A percentile compares a stretch with the other conserved stretches of the same genome.
These are phyloP conservation scores for Acacia crassicarpa DNA, from an alignment of 306 rosid species.

Conservation along the genomic window DNA sequence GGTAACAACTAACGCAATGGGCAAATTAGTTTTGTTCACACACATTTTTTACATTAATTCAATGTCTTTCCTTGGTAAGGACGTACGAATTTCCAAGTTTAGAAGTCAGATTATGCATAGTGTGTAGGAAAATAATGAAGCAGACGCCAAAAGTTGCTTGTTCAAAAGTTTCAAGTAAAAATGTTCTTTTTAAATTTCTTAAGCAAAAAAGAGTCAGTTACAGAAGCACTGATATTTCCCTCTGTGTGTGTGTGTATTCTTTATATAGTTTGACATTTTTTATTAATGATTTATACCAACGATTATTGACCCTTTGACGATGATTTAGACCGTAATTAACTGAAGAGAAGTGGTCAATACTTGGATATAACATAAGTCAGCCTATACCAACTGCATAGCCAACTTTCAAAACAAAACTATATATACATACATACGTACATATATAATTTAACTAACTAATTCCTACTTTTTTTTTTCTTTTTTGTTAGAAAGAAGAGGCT, in stretches of 20 bases:
- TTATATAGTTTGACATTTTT: background rate
- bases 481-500: too few relatives aligned
- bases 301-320: background rate
- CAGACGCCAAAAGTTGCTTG: background rate
- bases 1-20: background rate
- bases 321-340: background rate
- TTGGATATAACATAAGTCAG: background rate
- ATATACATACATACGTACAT: too few relatives aligned
- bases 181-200: background rate
- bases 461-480: too few relatives aligned
- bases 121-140: background rate
- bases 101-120: background rate
- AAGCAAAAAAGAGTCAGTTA: conserved; percentile 33
- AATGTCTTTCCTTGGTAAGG: background rate
- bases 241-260: background rate
- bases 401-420: background rate
- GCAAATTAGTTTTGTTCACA: background rate
- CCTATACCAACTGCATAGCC: background rate
- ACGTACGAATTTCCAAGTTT: background rate
- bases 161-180: conserved; percentile 5
- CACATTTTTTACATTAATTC: background rate
- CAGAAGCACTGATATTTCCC: conserved; percentile 23
- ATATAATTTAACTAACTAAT: too few relatives aligned
- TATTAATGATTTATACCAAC: background rate
- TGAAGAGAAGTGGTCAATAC: background rate